These are phyloP conservation scores for Paramecium sonneborni DNA, from an alignment of 73 alveolate species.

Conservation along the genomic window DNA sequence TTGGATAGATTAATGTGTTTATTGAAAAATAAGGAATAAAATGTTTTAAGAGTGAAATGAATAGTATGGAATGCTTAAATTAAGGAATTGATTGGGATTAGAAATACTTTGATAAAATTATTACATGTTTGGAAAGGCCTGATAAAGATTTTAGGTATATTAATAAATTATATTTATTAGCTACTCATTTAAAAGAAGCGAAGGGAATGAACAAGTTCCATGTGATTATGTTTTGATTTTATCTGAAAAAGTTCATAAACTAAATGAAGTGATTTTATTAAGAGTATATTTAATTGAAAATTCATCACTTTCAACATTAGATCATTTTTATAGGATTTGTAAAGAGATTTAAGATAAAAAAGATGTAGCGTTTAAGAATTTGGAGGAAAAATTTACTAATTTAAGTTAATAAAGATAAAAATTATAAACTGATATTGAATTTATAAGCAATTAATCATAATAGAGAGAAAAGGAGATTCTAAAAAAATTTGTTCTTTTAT, in stretches of 20 bases:
- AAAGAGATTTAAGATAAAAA: neutral
- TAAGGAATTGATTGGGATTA: slow-evolving; percentile 10
- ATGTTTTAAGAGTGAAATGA: slow-evolving; percentile 30
- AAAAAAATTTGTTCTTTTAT: neutral
- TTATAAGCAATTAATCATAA: slow-evolving; percentile 7
- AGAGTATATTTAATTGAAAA: neutral
- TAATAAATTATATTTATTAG: neutral
- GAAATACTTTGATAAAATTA: neutral
- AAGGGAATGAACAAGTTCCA: slow-evolving; percentile 23
- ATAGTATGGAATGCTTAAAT: slow-evolving; percentile 39
- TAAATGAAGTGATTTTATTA: neutral
- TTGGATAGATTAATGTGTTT: slow-evolving; percentile 39
- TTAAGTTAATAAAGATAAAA: neutral
- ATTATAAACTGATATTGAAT: neutral
- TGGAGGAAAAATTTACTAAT: neutral
- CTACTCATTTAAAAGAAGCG: slow-evolving; percentile 3
- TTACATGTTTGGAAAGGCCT: neutral
- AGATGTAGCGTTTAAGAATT: neutral
- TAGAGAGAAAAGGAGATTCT: neutral
- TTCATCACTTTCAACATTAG: slow-evolving; percentile 10
- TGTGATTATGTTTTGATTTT: neutral
- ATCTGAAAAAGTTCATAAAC: neutral
- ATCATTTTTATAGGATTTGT: neutral
- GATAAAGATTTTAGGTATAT: slow-evolving; percentile 1
- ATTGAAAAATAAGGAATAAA: slow-evolving; percentile 29